Evolutionary conservation across 176 grass and related monocot genomes (phyloP).

Genomic region (Oryza meyeriana): DNA sequence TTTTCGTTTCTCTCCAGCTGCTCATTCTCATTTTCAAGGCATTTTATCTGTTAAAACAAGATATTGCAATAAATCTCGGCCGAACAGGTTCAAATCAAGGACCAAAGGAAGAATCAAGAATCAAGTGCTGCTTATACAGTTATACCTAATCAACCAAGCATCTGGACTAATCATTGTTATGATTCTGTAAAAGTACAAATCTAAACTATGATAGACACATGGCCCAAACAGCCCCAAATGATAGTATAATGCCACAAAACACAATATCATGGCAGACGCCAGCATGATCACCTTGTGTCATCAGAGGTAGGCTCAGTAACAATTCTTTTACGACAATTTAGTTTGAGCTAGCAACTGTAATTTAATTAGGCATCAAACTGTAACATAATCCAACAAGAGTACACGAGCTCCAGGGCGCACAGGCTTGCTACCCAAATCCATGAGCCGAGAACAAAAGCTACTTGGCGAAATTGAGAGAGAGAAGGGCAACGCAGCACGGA

Average conservation of each 20-base stretch:
- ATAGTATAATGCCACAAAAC: neutral
- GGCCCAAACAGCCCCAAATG: neutral
- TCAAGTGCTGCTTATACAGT: neutral
- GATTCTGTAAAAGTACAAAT: neutral
- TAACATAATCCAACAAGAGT: neutral
- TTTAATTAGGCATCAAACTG: neutral
- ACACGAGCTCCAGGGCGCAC: neutral
- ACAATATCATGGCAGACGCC: neutral
- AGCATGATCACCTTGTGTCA: neutral
- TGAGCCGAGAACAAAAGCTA: neutral
- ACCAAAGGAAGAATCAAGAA: neutral
- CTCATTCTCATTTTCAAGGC: constrained; percentile 73
- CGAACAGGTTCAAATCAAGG: neutral
- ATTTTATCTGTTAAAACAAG: constrained; percentile 53
- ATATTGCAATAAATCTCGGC: neutral
- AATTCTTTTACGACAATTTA: neutral
- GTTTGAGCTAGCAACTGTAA: neutral
- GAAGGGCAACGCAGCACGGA: constrained; percentile 7
- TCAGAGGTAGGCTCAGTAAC: neutral
- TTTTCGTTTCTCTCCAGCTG: constrained; percentile 60
- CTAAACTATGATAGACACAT: neutral
- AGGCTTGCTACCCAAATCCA: neutral
- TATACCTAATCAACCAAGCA: neutral
- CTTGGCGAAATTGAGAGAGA: neutral
- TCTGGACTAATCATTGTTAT: neutral